Conservation (phyloP, 768 basidiomycete species). For the Tubosaeta sp. region DNA sequence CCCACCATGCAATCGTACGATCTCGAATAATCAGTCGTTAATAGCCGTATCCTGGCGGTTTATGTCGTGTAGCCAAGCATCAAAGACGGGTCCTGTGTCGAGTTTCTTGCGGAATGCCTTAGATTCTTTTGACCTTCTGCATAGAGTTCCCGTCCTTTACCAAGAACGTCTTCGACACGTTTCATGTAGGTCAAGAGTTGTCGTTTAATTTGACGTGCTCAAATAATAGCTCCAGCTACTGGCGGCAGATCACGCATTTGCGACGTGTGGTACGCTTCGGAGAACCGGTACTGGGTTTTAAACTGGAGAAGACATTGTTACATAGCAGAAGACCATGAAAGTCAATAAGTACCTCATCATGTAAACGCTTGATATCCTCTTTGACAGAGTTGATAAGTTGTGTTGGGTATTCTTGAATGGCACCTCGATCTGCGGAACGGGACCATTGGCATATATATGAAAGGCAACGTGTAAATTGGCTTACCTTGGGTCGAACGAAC, state of each 20-base stretch:
- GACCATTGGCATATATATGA: not conserved
- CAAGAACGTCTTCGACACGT: constrained; percentile 95
- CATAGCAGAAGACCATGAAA: not conserved
- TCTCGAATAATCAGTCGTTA: constrained; percentile 89
- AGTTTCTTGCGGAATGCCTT: constrained; percentile 93
- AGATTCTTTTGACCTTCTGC: constrained; percentile 98
- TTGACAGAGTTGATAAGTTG: constrained; percentile 99
- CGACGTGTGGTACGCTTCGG: constrained; percentile 96
- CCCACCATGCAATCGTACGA: constrained; percentile 69
- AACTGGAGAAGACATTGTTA: constrained; percentile 47
- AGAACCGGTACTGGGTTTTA: constrained; percentile 93
- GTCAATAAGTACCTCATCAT: constrained; percentile 66
- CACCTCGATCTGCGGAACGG: constrained; percentile 75
- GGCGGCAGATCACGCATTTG: constrained; percentile 98
- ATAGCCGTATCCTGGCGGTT: constrained; percentile 89
- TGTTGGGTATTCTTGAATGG: constrained; percentile 98
- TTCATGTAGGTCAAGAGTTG: constrained; percentile 98
- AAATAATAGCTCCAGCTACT: constrained; percentile 97
- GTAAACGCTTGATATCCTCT: constrained; percentile 92
- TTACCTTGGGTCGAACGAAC: constrained; percentile 92
- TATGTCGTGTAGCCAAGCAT: constrained; percentile 96
- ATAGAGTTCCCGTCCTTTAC: constrained; percentile 97
- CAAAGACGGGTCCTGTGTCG: constrained; percentile 89
- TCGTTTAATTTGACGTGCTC: constrained; percentile 98
- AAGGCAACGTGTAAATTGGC: constrained; percentile 4